phyloP scores from a whole-genome alignment of 129 eudicot species.

The Scalesia atractyloides region DNA sequence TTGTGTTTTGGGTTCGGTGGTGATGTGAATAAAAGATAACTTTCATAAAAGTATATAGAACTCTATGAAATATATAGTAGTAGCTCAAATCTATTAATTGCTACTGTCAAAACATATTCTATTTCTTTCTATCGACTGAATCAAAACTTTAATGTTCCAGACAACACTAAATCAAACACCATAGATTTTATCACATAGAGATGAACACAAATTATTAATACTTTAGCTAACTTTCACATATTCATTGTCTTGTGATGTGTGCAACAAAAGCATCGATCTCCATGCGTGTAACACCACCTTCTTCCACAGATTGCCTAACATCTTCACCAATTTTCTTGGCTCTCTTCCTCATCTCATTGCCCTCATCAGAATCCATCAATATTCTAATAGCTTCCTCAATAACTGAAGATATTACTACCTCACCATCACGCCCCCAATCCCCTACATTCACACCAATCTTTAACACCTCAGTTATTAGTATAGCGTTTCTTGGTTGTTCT shows the following conservation, averaged over 20 bases:
- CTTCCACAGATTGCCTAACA: conserved; percentile 18
- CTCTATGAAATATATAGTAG: no score
- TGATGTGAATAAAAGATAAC: no score
- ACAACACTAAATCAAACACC: no score
- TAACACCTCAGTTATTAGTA: conserved; percentile 21
- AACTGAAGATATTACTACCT: conserved; percentile 3
- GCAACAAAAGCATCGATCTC: conserved; percentile 36
- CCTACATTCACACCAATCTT: conserved; percentile 32
- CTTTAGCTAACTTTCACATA: not conserved
- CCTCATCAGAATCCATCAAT: conserved; percentile 38
- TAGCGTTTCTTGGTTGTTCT: conserved; percentile 45
- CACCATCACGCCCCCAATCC: conserved; percentile 30
- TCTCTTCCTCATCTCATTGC: conserved; percentile 31
- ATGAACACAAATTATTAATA: no score
- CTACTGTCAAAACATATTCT: no score
- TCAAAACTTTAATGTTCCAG: no score
- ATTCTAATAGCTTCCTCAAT: conserved; percentile 13
- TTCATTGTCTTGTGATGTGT: conserved; percentile 25
- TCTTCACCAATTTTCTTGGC: conserved; percentile 27
- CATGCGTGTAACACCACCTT: conserved; percentile 28
- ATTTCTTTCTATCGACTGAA: no score
- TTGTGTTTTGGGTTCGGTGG: no score
- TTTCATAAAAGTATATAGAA: no score
- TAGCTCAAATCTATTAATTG: no score
- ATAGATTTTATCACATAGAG: no score